Percentiles rank a stretch among this genome's conserved stretches.
phyloP scores from a whole-genome alignment of 306 rosid species.

The Quercus bicolor region DNA sequence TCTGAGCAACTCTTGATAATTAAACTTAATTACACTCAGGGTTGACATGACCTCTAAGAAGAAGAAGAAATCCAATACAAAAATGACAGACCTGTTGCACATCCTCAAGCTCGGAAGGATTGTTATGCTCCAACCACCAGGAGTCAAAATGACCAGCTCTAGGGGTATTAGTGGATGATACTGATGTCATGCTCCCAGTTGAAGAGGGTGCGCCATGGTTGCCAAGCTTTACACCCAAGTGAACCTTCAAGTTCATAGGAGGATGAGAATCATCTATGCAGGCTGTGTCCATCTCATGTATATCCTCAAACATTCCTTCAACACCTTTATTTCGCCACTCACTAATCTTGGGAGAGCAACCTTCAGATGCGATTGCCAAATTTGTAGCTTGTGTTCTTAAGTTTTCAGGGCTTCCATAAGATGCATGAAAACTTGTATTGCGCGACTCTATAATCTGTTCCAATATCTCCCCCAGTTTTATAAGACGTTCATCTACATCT shows the following conservation, averaged over 20 bases:
- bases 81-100: conserved; percentile 1
- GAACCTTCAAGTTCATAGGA: conserved; percentile 2
- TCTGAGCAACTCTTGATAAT: background rate
- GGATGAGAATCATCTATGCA: conserved; percentile 3
- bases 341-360: background rate
- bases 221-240: conserved; percentile 2
- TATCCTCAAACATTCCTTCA: conserved; percentile 12
- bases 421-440: conserved; percentile 5
- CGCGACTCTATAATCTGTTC: background rate
- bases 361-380: background rate
- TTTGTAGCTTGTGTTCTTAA: background rate
- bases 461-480: conserved; percentile 4
- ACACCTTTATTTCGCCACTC: conserved; percentile 11
- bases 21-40: background rate
- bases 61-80: background rate
- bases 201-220: background rate
- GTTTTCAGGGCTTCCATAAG: background rate
- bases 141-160: conserved; percentile 9
- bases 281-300: conserved; percentile 12
- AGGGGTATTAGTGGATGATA: conserved; percentile 9
- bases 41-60: background rate
- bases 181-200: conserved; percentile 3
- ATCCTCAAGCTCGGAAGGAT: conserved; percentile 1
- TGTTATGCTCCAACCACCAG: conserved; percentile 9
- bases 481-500: conserved; percentile 6